Conservation (phyloP, 2,329 filamentous ascomycete species). For the Fusarium lateritium region DNA sequence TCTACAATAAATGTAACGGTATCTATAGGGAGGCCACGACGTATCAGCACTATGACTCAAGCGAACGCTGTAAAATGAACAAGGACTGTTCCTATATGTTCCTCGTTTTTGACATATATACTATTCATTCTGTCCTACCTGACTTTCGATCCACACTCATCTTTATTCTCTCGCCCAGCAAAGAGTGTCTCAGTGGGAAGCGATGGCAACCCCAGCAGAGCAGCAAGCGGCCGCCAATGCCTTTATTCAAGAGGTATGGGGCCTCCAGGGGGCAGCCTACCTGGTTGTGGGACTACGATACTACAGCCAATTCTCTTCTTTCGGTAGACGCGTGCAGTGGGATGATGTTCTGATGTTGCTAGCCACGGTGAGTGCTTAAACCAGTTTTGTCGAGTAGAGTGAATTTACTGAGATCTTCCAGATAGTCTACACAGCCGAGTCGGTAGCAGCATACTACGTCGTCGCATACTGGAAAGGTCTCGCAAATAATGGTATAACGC, state of each 20-base stretch:
- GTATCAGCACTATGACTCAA: background rate
- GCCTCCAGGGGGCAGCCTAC: constrained; percentile 16
- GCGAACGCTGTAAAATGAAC: background rate
- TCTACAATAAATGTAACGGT: background rate
- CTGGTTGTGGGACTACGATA: constrained; percentile 14
- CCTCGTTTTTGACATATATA: background rate
- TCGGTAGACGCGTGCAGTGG: constrained; percentile 12
- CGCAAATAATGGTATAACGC: constrained; percentile 18
- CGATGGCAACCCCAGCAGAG: constrained; percentile 16
- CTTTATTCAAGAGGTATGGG: constrained; percentile 20
- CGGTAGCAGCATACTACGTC: constrained; percentile 18
- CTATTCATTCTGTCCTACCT: background rate
- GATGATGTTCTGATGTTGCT: constrained; percentile 17
- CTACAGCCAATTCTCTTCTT: constrained; percentile 17
- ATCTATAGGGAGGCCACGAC: background rate
- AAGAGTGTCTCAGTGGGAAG: background rate
- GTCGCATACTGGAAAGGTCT: constrained; percentile 18
- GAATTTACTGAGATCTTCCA: background rate
- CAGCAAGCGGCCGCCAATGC: constrained; percentile 16
- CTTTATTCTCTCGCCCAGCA: background rate
- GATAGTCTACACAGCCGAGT: constrained; percentile 18
- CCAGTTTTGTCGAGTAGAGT: background rate
- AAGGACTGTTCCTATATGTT: background rate
- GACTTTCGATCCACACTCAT: background rate
- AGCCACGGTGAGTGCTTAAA: constrained; percentile 3